These are phyloP conservation scores for Sanghuangporus sanghuang DNA, from an alignment of 1,284 basidiomycete species.

Conservation along the genomic window DNA sequence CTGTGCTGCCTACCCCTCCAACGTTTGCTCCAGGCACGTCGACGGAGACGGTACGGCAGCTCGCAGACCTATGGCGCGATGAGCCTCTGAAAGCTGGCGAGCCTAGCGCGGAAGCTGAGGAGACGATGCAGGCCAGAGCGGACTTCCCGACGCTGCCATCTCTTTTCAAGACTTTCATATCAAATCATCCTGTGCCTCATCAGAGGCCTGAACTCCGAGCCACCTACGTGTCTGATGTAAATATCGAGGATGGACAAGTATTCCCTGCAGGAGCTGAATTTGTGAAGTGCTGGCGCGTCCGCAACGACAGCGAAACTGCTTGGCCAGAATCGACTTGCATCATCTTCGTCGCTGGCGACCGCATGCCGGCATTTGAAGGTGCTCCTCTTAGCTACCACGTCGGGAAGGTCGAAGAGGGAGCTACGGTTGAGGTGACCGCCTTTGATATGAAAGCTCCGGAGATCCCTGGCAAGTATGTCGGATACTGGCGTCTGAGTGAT, in stretches of 20 bases:
- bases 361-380: slow-evolving; percentile 32
- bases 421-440: slow-evolving; percentile 59
- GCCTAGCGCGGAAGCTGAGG: background rate
- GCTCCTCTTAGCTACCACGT: slow-evolving; percentile 37
- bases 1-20: slow-evolving; percentile 8
- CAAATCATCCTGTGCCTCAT: background rate
- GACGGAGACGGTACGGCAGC: background rate
- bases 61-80: background rate
- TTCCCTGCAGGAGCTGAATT: slow-evolving; percentile 83
- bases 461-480: slow-evolving; percentile 60
- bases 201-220: background rate
- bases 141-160: background rate
- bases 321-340: slow-evolving; percentile 70
- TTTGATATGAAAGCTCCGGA: slow-evolving; percentile 81
- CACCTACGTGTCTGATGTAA: slow-evolving; percentile 58
- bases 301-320: slow-evolving; percentile 53
- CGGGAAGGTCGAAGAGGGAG: slow-evolving; percentile 49
- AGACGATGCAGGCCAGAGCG: background rate
- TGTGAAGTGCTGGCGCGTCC: slow-evolving; percentile 74
- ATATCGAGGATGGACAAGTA: slow-evolving; percentile 68
- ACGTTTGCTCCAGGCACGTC: background rate
- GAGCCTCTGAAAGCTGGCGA: background rate
- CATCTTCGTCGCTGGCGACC: slow-evolving; percentile 63
- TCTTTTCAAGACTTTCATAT: slow-evolving; percentile 3
- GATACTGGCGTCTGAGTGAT: slow-evolving; percentile 71